Percentiles rank a stretch among this genome's conserved stretches.
These are phyloP conservation scores for Beauveria australis DNA, from an alignment of 2,329 filamentous ascomycete species.

Conservation along the genomic window DNA sequence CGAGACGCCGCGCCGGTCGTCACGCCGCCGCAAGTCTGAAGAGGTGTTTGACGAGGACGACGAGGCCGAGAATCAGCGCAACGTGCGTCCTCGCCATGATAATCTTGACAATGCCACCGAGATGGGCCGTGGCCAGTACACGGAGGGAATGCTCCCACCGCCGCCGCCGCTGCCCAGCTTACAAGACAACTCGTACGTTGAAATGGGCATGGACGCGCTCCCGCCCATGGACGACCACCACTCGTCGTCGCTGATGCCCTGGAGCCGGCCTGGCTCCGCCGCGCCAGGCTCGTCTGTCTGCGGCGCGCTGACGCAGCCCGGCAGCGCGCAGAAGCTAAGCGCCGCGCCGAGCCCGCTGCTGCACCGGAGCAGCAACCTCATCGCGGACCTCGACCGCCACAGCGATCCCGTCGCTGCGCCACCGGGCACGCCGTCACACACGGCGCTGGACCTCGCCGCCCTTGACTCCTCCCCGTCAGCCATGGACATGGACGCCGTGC, in stretches of 20 bases:
- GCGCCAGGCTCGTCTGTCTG: constrained; percentile 39
- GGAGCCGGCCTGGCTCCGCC: constrained; percentile 40
- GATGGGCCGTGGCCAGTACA: constrained; percentile 18
- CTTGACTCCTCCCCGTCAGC: constrained; percentile 21
- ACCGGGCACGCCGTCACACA: constrained; percentile 16
- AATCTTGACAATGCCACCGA: constrained; percentile 19
- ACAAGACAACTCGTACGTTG: constrained; percentile 38
- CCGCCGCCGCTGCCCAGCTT: constrained; percentile 15
- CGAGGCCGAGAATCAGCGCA: constrained; percentile 9
- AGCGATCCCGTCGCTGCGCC: constrained; percentile 29
- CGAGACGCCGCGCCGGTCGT: neutral
- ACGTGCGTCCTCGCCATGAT: neutral
- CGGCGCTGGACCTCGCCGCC: constrained; percentile 26
- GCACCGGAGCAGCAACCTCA: constrained; percentile 25
- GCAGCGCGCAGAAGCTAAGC: constrained; percentile 27
- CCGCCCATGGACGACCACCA: constrained; percentile 60
- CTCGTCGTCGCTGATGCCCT: constrained; percentile 43
- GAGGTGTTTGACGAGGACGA: constrained; percentile 36
- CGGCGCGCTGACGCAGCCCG: constrained; percentile 12
- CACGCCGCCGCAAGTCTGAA: constrained; percentile 33
- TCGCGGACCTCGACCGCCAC: constrained; percentile 37
- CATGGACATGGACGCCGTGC: constrained; percentile 18
- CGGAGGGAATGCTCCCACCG: constrained; percentile 19
- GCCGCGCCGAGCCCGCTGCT: constrained; percentile 30
- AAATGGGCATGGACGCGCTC: constrained; percentile 62